Conservation (phyloP, 495 filamentous ascomycete species). For the Daldinia concentrica region DNA sequence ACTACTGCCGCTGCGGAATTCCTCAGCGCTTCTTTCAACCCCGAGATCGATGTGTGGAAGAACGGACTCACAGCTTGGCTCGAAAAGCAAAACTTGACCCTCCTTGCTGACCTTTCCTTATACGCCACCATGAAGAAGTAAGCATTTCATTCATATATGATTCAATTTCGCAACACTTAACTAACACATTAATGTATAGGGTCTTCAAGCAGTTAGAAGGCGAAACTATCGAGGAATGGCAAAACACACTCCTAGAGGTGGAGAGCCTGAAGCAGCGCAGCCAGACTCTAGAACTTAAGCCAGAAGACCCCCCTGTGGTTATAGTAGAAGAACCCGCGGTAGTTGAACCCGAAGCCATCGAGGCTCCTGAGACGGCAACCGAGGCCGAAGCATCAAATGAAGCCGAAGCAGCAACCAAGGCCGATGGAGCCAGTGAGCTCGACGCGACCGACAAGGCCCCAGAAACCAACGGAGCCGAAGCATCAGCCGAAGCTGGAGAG, state of each 20-base stretch:
- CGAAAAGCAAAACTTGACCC: slow-evolving; percentile 18
- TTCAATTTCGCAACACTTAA: background rate
- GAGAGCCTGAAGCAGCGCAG: background rate
- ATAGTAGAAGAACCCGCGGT: background rate
- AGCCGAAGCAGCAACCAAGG: background rate
- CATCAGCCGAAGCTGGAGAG: background rate
- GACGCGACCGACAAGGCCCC: slow-evolving; percentile 4
- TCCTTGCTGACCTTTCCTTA: slow-evolving; percentile 19
- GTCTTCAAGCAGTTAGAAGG: slow-evolving; percentile 16
- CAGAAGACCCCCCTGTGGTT: slow-evolving; percentile 10
- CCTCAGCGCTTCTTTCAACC: slow-evolving; percentile 7
- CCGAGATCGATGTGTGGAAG: slow-evolving; percentile 27
- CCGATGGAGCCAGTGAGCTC: slow-evolving; percentile 11
- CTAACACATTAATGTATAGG: slow-evolving; percentile 15
- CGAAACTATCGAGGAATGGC: slow-evolving; percentile 24
- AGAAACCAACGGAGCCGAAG: background rate
- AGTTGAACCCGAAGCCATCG: slow-evolving; percentile 3
- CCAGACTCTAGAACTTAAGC: slow-evolving; percentile 14
- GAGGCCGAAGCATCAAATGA: slow-evolving; percentile 6
- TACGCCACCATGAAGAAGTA: slow-evolving; percentile 28
- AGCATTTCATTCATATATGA: background rate
- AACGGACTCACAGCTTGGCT: slow-evolving; percentile 23
- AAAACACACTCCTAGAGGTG: slow-evolving; percentile 12
- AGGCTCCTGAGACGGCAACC: slow-evolving; percentile 4
- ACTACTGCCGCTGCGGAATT: slow-evolving; percentile 13